A percentile compares a stretch with the other conserved stretches of the same genome.
Conservation (phyloP, 805 yeast genomes). For the Debaryomyces castellii region DNA sequence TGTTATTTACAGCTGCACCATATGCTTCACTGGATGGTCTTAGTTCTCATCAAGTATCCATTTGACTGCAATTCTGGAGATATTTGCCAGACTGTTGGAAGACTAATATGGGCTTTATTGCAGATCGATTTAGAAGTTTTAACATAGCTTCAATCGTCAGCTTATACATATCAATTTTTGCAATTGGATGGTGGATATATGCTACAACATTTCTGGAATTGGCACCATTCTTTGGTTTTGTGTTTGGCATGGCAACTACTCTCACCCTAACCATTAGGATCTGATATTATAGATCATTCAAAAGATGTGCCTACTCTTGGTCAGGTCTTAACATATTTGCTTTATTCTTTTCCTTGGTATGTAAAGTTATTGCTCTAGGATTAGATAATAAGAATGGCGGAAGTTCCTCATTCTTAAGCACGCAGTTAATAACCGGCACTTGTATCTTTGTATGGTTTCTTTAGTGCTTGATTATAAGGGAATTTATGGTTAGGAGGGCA, state of each 20-base stretch:
- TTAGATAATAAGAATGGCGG: conserved; percentile 22
- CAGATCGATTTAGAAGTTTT: conserved; percentile 48
- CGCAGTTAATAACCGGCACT: conserved; percentile 61
- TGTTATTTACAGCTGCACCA: no score
- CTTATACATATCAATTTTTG: no score
- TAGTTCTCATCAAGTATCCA: conserved; percentile 27
- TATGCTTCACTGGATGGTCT: conserved; percentile 15
- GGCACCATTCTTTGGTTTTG: no score
- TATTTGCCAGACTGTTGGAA: conserved; percentile 49
- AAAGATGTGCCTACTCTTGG: no score
- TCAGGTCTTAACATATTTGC: conserved; percentile 24
- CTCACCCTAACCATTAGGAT: no score
- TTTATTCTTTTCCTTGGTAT: conserved; percentile 34
- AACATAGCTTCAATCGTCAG: no score
- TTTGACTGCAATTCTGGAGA: conserved; percentile 36
- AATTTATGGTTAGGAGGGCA: conserved; percentile 33
- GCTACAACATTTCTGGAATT: no score
- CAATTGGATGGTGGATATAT: no score
- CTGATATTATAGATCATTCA: no score
- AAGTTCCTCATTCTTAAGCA: conserved; percentile 54
- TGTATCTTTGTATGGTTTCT: conserved; percentile 44
- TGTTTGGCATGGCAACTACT: no score
- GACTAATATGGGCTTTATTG: conserved; percentile 48
- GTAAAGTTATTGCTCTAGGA: conserved; percentile 57
- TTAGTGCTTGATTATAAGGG: conserved; percentile 49